These are phyloP conservation scores for Xylaria sp. DNA, from an alignment of 2,329 filamentous ascomycete species.

Conservation along the genomic window DNA sequence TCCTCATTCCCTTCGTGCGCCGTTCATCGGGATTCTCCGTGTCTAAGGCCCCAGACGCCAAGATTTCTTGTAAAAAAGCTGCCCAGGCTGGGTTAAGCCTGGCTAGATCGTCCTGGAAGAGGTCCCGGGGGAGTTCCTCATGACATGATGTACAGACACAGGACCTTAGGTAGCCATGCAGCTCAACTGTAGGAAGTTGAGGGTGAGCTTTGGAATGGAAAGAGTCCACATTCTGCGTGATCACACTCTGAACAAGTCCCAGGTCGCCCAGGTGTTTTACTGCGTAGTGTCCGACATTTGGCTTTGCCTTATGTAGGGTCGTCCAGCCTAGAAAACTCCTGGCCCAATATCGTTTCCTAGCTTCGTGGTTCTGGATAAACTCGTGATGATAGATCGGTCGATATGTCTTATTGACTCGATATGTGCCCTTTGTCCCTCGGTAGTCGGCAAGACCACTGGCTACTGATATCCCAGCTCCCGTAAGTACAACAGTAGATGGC, in stretches of 20 bases:
- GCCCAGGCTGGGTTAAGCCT: conserved; percentile 86
- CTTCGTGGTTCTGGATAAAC: conserved; percentile 79
- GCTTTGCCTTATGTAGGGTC: conserved; percentile 73
- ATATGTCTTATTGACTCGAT: conserved; percentile 87
- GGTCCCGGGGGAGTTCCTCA: conserved; percentile 68
- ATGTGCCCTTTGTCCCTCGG: conserved; percentile 85
- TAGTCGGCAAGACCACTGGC: conserved; percentile 94
- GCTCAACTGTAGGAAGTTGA: conserved; percentile 72
- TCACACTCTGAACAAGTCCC: conserved; percentile 73
- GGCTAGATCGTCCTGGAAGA: conserved; percentile 77
- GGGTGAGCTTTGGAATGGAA: conserved; percentile 84
- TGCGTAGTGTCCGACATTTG: conserved; percentile 80
- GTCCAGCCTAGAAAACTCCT: conserved; percentile 93
- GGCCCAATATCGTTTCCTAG: conserved; percentile 93
- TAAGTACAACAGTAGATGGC: conserved; percentile 55
- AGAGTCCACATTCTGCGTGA: conserved; percentile 97
- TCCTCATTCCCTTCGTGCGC: conserved; percentile 69
- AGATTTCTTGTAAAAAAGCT: conserved; percentile 70
- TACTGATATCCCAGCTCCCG: conserved; percentile 91
- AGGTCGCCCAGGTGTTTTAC: conserved; percentile 71
- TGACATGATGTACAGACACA: conserved; percentile 81
- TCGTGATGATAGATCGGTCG: conserved; percentile 93
- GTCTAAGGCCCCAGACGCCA: conserved; percentile 73
- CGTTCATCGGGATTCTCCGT: conserved; percentile 76
- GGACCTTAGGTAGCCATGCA: conserved; percentile 87